Evolutionary conservation across 2,329 filamentous ascomycete species (phyloP).

Genomic region (Xylaria multiplex): DNA sequence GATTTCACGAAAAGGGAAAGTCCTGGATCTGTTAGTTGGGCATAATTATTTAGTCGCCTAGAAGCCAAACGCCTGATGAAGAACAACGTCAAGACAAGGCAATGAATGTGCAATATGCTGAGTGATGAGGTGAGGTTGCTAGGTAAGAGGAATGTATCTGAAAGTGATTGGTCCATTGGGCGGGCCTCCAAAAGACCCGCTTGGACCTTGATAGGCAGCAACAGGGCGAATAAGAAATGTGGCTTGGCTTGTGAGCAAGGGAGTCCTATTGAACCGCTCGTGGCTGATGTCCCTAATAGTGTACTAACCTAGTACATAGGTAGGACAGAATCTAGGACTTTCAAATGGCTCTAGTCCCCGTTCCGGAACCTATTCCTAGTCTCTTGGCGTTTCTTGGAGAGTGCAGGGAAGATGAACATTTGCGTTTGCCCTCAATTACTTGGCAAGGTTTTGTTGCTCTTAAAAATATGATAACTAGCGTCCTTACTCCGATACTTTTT

Average conservation of each 20-base stretch:
- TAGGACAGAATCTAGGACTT: constrained; percentile 3
- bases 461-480: not conserved
- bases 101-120: constrained; percentile 13
- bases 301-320: not conserved
- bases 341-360: not conserved
- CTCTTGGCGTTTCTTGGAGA: too few relatives aligned
- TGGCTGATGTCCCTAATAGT: constrained; percentile 12
- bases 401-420: too few relatives aligned
- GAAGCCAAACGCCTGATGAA: constrained; percentile 1
- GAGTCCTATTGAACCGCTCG: constrained; percentile 30
- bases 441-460: constrained; percentile 8
- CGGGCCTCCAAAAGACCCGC: constrained; percentile 15
- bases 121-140: constrained; percentile 31
- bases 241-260: not conserved
- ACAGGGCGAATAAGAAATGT: constrained; percentile 21
- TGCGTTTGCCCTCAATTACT: constrained; percentile 18
- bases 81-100: constrained; percentile 20
- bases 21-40: constrained; percentile 10
- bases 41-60: constrained; percentile 23
- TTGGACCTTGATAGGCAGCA: constrained; percentile 26
- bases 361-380: too few relatives aligned
- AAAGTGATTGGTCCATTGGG: constrained; percentile 19
- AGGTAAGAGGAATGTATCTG: constrained; percentile 18
- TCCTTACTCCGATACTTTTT: not conserved
- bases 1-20: constrained; percentile 3